Conservation (phyloP, 2,329 filamentous ascomycete genomes). For the Colletotrichum sansevieriae region DNA sequence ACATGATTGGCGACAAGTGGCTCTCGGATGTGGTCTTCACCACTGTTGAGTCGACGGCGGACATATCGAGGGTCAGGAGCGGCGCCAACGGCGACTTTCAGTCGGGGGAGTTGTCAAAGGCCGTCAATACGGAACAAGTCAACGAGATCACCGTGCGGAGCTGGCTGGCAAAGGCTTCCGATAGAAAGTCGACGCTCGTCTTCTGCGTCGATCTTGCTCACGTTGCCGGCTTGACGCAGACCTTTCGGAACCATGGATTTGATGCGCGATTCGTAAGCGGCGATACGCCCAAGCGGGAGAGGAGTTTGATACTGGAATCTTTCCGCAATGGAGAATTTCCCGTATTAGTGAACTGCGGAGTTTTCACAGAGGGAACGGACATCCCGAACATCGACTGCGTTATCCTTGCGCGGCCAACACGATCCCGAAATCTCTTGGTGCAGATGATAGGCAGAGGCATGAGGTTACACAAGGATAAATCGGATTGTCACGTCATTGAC, state of each 20-base stretch:
- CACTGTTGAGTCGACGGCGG: slow-evolving; percentile 85
- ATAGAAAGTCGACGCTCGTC: slow-evolving; percentile 86
- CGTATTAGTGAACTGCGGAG: slow-evolving; percentile 92
- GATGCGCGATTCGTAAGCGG: slow-evolving; percentile 91
- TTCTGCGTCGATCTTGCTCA: slow-evolving; percentile 95
- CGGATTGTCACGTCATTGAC: slow-evolving; percentile 94
- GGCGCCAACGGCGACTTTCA: slow-evolving; percentile 83
- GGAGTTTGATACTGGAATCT: slow-evolving; percentile 77
- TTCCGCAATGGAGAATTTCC: slow-evolving; percentile 85
- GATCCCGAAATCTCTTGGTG: slow-evolving; percentile 91
- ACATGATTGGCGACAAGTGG: slow-evolving; percentile 89
- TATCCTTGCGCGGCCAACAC: slow-evolving; percentile 86
- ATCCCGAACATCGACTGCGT: slow-evolving; percentile 98
- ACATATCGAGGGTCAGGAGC: slow-evolving; percentile 78
- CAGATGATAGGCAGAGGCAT: slow-evolving; percentile 99
- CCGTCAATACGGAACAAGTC: slow-evolving; percentile 83
- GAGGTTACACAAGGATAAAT: slow-evolving; percentile 83
- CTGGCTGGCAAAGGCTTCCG: slow-evolving; percentile 83
- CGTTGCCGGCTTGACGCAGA: slow-evolving; percentile 78
- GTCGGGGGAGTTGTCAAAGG: slow-evolving; percentile 79
- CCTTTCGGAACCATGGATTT: slow-evolving; percentile 82
- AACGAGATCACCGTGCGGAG: slow-evolving; percentile 89
- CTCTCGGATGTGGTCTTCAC: slow-evolving; percentile 94
- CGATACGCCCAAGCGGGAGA: slow-evolving; percentile 77
- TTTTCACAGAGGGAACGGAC: slow-evolving; percentile 97